Percentiles rank a stretch among this genome's conserved stretches.
These are phyloP conservation scores for Phytophthora hibernalis DNA, from an alignment of 352 stramenopile species.

Conservation along the genomic window DNA sequence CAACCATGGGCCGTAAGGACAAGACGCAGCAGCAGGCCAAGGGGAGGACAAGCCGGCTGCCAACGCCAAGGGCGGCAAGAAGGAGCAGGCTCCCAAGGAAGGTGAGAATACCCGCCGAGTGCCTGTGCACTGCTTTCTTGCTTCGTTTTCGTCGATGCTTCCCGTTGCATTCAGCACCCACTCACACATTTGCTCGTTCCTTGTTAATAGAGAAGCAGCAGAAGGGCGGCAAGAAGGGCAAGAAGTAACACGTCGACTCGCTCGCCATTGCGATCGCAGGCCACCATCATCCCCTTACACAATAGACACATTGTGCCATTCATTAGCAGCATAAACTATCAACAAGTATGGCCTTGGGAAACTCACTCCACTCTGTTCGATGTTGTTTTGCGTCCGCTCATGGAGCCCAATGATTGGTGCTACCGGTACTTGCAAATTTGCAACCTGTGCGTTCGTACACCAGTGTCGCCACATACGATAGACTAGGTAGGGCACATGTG, in stretches of 20 bases:
- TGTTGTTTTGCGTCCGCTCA: neutral
- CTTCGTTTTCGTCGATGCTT: neutral
- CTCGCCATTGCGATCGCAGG: neutral
- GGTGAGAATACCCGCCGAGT: neutral
- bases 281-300: neutral
- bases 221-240: conserved; percentile 1
- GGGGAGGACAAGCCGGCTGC: conserved; percentile 8
- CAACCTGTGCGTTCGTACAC: no score
- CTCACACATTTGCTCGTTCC: neutral
- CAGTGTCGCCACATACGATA: no score
- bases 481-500: no score
- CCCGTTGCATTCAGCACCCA: neutral
- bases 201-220: neutral
- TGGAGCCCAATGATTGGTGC: no score
- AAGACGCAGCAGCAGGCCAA: conserved; percentile 28
- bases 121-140: neutral
- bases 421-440: no score
- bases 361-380: neutral
- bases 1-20: conserved; percentile 43
- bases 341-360: neutral
- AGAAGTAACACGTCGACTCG: neutral
- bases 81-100: conserved; percentile 10
- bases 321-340: neutral
- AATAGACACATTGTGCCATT: conserved; percentile 1
- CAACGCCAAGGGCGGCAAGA: conserved; percentile 12